Evolutionary conservation across 371 early-diverging fungal genomes (phyloP).

Genomic region (Mortierella sp.): DNA sequence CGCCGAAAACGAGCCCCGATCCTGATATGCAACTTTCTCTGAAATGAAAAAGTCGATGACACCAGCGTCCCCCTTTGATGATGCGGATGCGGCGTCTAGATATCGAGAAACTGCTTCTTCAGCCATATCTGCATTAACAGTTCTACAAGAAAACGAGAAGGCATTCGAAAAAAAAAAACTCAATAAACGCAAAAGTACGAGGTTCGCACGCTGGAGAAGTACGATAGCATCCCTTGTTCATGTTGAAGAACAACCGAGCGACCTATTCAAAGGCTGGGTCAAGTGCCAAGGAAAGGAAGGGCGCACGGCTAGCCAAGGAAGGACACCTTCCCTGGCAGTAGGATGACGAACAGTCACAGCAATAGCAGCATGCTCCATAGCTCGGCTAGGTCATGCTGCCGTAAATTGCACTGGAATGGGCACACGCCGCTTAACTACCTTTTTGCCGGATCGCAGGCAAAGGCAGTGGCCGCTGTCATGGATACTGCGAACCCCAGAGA

Average conservation of each 20-base stretch:
- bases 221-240: slow-evolving; percentile 31
- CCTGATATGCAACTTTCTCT: slow-evolving; percentile 2
- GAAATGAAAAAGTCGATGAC: slow-evolving; percentile 19
- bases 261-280: slow-evolving; percentile 23
- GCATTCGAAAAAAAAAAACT: too few species aligned
- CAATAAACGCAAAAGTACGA: too few species aligned
- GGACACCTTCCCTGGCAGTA: slow-evolving; percentile 18
- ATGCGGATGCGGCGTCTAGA: slow-evolving; percentile 6
- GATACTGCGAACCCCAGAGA: slow-evolving; percentile 17
- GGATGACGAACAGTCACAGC: slow-evolving; percentile 29
- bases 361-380: slow-evolving; percentile 36
- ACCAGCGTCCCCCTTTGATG: slow-evolving; percentile 12
- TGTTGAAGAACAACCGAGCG: slow-evolving; percentile 34
- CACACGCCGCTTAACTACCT: slow-evolving; percentile 16
- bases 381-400: slow-evolving; percentile 30
- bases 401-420: slow-evolving; percentile 27
- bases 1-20: slow-evolving; percentile 18
- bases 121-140: slow-evolving; percentile 9
- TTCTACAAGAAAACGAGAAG: slow-evolving; percentile 3
- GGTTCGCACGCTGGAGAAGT: slow-evolving; percentile 23
- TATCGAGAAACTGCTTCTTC: slow-evolving; percentile 19
- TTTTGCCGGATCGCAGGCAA: slow-evolving; percentile 18
- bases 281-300: slow-evolving; percentile 28
- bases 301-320: slow-evolving; percentile 16
- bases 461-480: slow-evolving; percentile 20